These are phyloP conservation scores for Lachancea lanzarotensis DNA, from an alignment of 805 yeast genomes.

Conservation along the genomic window DNA sequence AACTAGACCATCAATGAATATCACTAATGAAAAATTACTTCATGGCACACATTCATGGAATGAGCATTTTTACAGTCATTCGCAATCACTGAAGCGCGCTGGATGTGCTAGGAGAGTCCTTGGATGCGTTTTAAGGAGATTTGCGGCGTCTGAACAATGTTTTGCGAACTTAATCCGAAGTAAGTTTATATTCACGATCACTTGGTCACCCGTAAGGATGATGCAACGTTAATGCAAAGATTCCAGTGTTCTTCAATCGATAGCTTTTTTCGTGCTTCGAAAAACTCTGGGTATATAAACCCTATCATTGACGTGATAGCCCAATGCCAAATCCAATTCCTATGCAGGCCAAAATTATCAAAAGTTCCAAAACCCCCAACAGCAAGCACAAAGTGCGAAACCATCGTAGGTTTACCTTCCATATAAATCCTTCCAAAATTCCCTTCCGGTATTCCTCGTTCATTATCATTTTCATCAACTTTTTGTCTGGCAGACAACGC, in stretches of 20 bases:
- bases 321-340: constrained; percentile 45
- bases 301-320: constrained; percentile 11
- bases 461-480: constrained; percentile 24
- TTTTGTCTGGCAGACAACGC: constrained; percentile 20
- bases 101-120: no score
- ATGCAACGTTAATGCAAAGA: no score
- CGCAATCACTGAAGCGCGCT: no score
- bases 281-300: not conserved
- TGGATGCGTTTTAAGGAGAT: no score
- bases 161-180: no score
- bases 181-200: no score
- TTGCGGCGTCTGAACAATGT: no score
- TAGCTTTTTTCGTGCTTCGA: not conserved
- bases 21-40: not conserved
- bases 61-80: not conserved
- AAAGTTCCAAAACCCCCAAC: constrained; percentile 27
- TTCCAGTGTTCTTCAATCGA: not conserved
- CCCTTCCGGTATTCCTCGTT: constrained; percentile 21
- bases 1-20: not conserved
- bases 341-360: constrained; percentile 35
- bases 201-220: no score
- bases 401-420: constrained; percentile 29
- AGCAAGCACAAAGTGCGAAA: constrained; percentile 26
- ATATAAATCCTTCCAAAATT: constrained; percentile 25
- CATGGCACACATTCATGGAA: not conserved